These are phyloP conservation scores for Alternaria novae-zelandiae DNA, from an alignment of 2,329 filamentous ascomycete species.

Conservation along the genomic window DNA sequence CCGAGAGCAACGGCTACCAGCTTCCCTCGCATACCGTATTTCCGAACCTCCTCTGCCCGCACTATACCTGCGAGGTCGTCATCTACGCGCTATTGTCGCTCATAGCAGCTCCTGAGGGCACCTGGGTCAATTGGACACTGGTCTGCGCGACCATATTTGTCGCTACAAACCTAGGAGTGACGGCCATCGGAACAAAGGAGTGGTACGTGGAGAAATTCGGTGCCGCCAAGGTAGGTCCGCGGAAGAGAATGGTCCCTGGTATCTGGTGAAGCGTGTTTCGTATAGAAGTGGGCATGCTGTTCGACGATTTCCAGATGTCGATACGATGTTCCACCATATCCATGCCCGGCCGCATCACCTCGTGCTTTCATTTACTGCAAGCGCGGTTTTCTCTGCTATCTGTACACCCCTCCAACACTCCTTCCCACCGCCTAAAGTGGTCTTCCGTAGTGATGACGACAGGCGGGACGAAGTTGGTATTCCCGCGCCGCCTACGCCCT, in stretches of 20 bases:
- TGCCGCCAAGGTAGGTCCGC: constrained; percentile 33
- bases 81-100: constrained; percentile 83
- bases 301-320: background rate
- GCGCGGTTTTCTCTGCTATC: background rate
- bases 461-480: background rate
- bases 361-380: background rate
- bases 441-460: background rate
- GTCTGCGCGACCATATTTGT: constrained; percentile 76
- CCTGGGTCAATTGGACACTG: constrained; percentile 74
- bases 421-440: background rate
- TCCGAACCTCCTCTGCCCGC: constrained; percentile 75
- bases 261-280: constrained; percentile 33
- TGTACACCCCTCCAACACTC: background rate
- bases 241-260: constrained; percentile 41
- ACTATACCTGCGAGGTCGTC: constrained; percentile 88
- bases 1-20: constrained; percentile 70
- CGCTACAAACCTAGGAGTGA: constrained; percentile 78
- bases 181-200: constrained; percentile 75
- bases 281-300: background rate
- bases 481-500: background rate
- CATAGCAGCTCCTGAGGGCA: constrained; percentile 71
- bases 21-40: constrained; percentile 79
- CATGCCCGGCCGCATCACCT: background rate
- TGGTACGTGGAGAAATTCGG: constrained; percentile 55
- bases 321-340: too few relatives aligned